Evolutionary conservation across 306 rosid species (phyloP).

Genomic region (Dryas drummondii): DNA sequence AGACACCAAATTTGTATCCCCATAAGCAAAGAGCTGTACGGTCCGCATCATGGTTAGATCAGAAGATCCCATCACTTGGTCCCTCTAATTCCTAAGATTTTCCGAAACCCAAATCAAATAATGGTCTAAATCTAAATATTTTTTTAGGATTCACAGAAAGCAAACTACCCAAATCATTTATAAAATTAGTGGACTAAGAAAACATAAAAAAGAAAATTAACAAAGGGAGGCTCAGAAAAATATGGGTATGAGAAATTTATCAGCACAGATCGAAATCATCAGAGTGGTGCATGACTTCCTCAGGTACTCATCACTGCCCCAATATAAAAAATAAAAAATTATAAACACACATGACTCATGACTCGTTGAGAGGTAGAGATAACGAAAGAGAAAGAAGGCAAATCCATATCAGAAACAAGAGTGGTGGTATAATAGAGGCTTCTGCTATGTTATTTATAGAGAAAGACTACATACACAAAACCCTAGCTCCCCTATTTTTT

Average conservation of each 20-base stretch:
- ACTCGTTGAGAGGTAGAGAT: not conserved
- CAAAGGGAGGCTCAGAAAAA: constrained; percentile 13
- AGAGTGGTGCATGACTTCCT: constrained; percentile 98
- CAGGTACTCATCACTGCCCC: constrained; percentile 60
- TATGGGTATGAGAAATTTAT: constrained; percentile 75
- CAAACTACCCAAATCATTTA: not conserved
- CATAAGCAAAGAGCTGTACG: constrained; percentile 69
- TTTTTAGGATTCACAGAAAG: not conserved
- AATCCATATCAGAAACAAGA: no score
- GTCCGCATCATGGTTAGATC: constrained; percentile 94
- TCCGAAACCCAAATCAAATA: not conserved
- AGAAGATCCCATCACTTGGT: constrained; percentile 67
- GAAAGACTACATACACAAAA: not conserved
- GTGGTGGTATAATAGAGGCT: not conserved
- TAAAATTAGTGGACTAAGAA: not conserved
- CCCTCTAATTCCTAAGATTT: constrained; percentile 1
- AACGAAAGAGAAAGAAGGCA: not conserved
- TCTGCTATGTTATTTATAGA: not conserved
- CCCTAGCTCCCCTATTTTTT: constrained; percentile 7
- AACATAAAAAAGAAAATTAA: not conserved
- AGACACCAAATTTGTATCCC: constrained; percentile 34
- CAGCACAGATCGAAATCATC: constrained; percentile 64
- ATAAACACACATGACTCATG: not conserved
- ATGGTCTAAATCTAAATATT: not conserved
- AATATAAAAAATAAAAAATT: no score